These are phyloP conservation scores for Mycena rebaudengoi DNA, from an alignment of 768 basidiomycete genomes.

Conservation along the genomic window DNA sequence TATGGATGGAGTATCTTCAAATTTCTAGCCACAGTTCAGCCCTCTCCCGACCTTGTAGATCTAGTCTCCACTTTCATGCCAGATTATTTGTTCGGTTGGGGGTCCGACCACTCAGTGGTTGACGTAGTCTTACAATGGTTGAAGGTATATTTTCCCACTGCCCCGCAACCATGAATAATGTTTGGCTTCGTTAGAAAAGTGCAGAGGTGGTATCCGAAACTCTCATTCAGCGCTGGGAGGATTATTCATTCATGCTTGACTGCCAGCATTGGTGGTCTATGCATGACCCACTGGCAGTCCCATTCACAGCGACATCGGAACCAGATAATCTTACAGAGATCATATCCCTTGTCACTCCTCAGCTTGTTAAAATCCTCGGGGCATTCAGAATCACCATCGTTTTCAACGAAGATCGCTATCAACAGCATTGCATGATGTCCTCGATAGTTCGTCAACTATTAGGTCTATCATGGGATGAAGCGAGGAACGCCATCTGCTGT, in stretches of 20 bases:
- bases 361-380: background rate
- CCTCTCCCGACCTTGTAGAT: background rate
- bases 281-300: background rate
- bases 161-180: background rate
- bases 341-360: conserved; percentile 3
- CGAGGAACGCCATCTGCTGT: background rate
- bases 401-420: background rate
- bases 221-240: conserved; percentile 1
- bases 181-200: background rate
- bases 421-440: background rate
- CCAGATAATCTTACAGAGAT: background rate
- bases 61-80: background rate
- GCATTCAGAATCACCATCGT: background rate
- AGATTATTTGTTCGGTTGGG: background rate
- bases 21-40: background rate
- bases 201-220: background rate
- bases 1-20: background rate
- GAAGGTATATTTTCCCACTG: conserved; percentile 2
- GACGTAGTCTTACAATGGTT: background rate
- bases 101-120: background rate
- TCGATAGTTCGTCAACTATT: background rate
- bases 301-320: background rate
- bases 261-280: conserved; percentile 1
- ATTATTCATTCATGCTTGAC: conserved; percentile 4
- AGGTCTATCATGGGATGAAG: background rate